Evolutionary conservation across 2,329 filamentous ascomycete genomes (phyloP), one percentile per base, ranked within the genome.

Genomic region (Aureobasidium mangrovei): DNA sequence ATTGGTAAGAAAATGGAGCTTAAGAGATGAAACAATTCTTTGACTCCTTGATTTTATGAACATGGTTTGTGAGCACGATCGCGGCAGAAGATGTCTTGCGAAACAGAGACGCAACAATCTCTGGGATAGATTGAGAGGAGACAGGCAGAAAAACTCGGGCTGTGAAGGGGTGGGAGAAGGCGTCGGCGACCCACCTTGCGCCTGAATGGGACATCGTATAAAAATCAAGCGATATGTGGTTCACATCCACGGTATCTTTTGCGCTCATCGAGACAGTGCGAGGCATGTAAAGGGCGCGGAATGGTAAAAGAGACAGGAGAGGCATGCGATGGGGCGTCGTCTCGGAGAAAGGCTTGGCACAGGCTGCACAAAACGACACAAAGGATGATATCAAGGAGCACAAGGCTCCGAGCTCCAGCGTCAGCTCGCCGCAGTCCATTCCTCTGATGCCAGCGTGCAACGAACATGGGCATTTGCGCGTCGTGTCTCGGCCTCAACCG

Each of bases 401-500:
- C 44, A 38, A 18, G 35, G 18, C 45, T 29, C 12, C 9, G 18
- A 32, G 27, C 12, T 2, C 3, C 18, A 51, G 10, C 42, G 9
- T 54, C 27, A 26, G 12, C 26, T 33, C 33, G 28, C 33, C 8
- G 7, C 12, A 28, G n/a, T 36, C 3, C 53, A 54, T 54, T 54
- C 53, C 53, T 54, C 29, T 18, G 18, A 54, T 32, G 42, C 28
- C 28, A 36, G 36, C 44, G 52, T 39, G 28, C 42, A 46, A 46
- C 53, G 18, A 42, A 65, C 63, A 76, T 76, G 74, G 74, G 73
- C 59, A 67, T 73, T 63, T 77, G 74, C 65, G 66, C 70, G 51
- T 76, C 74, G 51, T 77, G 74, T 62, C 70, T 76, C 49, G 72
- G 73, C 61, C 65, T 69, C 44, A 67, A 69, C 56, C 69, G 72